phyloP scores from a whole-genome alignment of 2,329 filamentous ascomycete species.

The Huntiella omanensis region DNA sequence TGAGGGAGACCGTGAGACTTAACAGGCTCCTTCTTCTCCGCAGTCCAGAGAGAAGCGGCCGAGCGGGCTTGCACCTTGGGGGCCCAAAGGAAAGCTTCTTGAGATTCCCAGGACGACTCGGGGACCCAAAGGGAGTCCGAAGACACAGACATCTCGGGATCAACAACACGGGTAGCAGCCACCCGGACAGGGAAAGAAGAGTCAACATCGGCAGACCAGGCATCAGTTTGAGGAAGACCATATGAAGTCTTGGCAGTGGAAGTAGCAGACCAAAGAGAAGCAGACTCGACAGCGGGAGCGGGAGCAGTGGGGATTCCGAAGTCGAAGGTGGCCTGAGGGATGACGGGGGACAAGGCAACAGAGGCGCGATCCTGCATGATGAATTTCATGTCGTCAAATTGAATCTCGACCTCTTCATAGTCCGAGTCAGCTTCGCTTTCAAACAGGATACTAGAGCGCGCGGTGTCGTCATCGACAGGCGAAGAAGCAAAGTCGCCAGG shows the following conservation, averaged over 20 bases:
- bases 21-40: background rate
- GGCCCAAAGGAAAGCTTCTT: slow-evolving; percentile 15
- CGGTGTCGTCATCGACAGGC: background rate
- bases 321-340: slow-evolving; percentile 1
- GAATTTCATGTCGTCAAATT: slow-evolving; percentile 4
- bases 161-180: background rate
- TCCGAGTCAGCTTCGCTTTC: slow-evolving; percentile 17
- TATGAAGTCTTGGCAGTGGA: background rate
- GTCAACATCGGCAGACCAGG: background rate
- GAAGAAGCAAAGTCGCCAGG: slow-evolving; percentile 13
- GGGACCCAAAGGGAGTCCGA: slow-evolving; percentile 2
- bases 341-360: slow-evolving; percentile 3
- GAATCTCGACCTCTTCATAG: slow-evolving; percentile 12
- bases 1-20: slow-evolving; percentile 5
- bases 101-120: background rate
- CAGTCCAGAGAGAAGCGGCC: slow-evolving; percentile 4
- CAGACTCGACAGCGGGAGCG: background rate
- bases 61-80: background rate
- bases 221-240: slow-evolving; percentile 6
- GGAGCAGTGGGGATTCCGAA: background rate
- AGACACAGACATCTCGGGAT: slow-evolving; percentile 5
- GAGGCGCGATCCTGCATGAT: slow-evolving; percentile 10
- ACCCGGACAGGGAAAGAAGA: background rate
- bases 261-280: background rate
- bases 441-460: slow-evolving; percentile 7